phyloP scores from a whole-genome alignment of 331 rosid genomes.

The Telfairia occidentalis region DNA sequence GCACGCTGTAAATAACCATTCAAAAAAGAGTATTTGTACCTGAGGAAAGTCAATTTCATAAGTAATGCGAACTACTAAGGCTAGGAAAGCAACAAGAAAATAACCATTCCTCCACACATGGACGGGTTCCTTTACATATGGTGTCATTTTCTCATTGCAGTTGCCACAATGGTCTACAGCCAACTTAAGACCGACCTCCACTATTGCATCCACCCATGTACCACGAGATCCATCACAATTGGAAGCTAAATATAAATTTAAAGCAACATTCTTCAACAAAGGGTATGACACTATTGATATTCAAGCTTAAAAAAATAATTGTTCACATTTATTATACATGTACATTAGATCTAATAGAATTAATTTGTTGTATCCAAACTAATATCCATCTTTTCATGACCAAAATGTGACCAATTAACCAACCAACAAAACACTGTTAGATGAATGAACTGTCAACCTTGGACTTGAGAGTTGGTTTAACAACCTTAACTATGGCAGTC shows the following conservation, averaged over 20 bases:
- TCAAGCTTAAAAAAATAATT: neutral
- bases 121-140: conserved; percentile 56
- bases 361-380: too few species aligned
- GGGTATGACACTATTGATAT: neutral
- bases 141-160: conserved; percentile 50
- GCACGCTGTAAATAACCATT: conserved; percentile 14
- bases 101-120: conserved; percentile 56
- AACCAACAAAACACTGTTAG: too few species aligned
- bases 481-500: too few species aligned
- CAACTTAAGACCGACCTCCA: conserved; percentile 49
- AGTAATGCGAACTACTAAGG: conserved; percentile 37
- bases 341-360: too few species aligned
- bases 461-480: too few species aligned
- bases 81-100: conserved; percentile 70
- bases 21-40: conserved; percentile 34
- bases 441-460: too few species aligned
- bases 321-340: neutral
- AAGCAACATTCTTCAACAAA: conserved; percentile 10
- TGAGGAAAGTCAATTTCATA: conserved; percentile 68
- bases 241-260: conserved; percentile 48
- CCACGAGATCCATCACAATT: conserved; percentile 84
- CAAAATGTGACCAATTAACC: too few species aligned
- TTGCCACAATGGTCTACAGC: conserved; percentile 45
- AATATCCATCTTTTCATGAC: too few species aligned
- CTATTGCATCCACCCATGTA: conserved; percentile 67